Evolutionary conservation across 495 filamentous ascomycete genomes (phyloP), one percentile per base, ranked within the genome.

Genomic region (Neurospora sp.): DNA sequence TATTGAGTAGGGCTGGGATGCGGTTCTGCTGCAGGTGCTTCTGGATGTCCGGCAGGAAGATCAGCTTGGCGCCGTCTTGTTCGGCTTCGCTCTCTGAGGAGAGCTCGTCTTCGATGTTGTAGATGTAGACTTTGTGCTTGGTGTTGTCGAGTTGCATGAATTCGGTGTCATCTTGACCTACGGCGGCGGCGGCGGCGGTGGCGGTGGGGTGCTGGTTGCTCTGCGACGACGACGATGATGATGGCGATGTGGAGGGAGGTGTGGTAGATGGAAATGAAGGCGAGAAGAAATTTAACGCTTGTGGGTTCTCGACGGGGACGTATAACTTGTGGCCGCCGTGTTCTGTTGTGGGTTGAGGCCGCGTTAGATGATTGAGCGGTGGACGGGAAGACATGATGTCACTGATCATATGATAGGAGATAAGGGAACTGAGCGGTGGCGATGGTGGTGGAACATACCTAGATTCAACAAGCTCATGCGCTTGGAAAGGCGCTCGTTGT

Each of bases 51-150:
- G 94, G 90, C 0, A 96, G 84, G 81, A 97, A 93, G 72, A 94
- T 83, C 14, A 96, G 83, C 70, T 83, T 86, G 71, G 83, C 83
- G 70, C 82, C 83, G 70, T 85, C 84, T 44, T 89, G 85, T 72
- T 81, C 72, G 40, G 82, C 83, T 77, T 76, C 79, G 27, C 83
- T 84, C 9, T 92, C 91, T 0, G 92, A 91, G 0, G 89, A 90
- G 48, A 98, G 87, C 83, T 99, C 95, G 71, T 88, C 92, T 76
- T 97, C 96, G 35, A 99, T 84, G 79, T 96, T 89, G 84, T 94
- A 88, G 78, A 99, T 94, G 85, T 94, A 99, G 71, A 97, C 88
- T 72, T 90, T 93, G 81, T 95, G 84, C 75, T 91, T 91, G 20
- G 94, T 91, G 80, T 97, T 91, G 83, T 99, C 96, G 71, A 98